Percentiles rank a stretch among this genome's conserved stretches.
Conservation (phyloP, 1,284 basidiomycete species). For the Austroboletus novae-zelandiae region DNA sequence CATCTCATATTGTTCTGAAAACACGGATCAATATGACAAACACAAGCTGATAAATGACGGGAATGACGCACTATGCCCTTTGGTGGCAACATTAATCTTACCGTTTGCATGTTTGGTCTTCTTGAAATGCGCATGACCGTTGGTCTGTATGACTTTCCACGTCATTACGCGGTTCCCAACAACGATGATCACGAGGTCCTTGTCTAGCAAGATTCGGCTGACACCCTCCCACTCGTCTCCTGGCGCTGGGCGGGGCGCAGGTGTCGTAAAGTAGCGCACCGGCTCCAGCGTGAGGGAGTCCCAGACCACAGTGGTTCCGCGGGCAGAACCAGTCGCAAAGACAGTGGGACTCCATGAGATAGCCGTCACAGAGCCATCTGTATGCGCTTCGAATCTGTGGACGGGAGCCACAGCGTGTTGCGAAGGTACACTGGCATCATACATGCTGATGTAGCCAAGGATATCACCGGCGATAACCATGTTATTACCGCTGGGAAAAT, state of each 20-base stretch:
- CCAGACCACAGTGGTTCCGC: slow-evolving; percentile 63
- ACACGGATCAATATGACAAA: background rate
- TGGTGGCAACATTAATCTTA: slow-evolving; percentile 22
- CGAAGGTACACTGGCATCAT: slow-evolving; percentile 33
- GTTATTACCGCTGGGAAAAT: slow-evolving; percentile 34
- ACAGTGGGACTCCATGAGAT: slow-evolving; percentile 59
- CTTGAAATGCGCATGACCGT: slow-evolving; percentile 8
- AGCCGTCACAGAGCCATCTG: slow-evolving; percentile 57
- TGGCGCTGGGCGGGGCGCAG: slow-evolving; percentile 39
- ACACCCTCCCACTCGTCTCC: slow-evolving; percentile 49
- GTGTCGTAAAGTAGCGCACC: slow-evolving; percentile 52
- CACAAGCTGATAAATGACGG: background rate
- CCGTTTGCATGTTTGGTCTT: slow-evolving; percentile 21
- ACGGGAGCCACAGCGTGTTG: slow-evolving; percentile 31
- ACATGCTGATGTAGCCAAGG: slow-evolving; percentile 59
- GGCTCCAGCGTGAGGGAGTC: slow-evolving; percentile 63
- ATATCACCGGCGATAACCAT: slow-evolving; percentile 59
- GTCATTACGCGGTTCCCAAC: slow-evolving; percentile 66
- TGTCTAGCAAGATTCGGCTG: slow-evolving; percentile 60
- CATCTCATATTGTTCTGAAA: slow-evolving; percentile 63
- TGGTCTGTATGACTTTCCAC: slow-evolving; percentile 61
- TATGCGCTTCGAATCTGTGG: slow-evolving; percentile 57
- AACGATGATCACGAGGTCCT: slow-evolving; percentile 60
- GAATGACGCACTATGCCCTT: slow-evolving; percentile 26
- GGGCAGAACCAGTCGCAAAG: slow-evolving; percentile 61